Base-by-base conservation (phyloP, 345 rosid species). In the Melastoma malabathricum region DNA sequence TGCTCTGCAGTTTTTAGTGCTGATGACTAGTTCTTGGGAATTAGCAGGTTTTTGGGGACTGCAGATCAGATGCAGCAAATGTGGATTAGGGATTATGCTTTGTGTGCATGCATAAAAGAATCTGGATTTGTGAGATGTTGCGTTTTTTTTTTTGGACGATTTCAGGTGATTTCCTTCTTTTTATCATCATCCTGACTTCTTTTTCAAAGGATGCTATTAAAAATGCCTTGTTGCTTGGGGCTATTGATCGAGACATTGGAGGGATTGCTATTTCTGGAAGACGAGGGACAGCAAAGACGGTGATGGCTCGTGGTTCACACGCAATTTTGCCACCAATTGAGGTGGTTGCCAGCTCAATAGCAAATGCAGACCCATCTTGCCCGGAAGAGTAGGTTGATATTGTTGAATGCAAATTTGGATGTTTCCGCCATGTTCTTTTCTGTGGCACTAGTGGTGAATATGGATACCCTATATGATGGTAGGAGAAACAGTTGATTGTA, bases 291-390 rank as follows among this genome's bases (percentile, higher is more conserved):
- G 95, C 96, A 54, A 90, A 86, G 72, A 86, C 96, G 13, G 70
- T 90, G 38, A 84, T 90, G 96, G 96, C 96, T 12, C 85, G 98
- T 54, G 98, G 98, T 8, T 58, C 86, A 54, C 95, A 90, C 64
- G 95, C 80, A 2, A 66, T 90, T 57, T 74, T 90, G 52, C 96
- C 98, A 1, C 96, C 95, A 56, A 90, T 90, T 44, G 96, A 90
- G 70, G 96, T 82, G 15, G 95, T 90, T 60, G 75, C 58, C 44
- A 87, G 89, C 51, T 90, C 98, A 50, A 74, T 78, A 15, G 64
- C 95, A 51, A 86, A 86, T 70, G 96, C 93, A 18, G 84, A 90
- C 64, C 98, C 96, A 0, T 25, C 80, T 16, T 75, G 71, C 58
- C 93, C 86, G 4, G 95, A 86, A 58, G 92, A 90, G 95, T 86